phyloP scores from a whole-genome alignment of 1,284 basidiomycete species.

The Sporisorium scitamineum region DNA sequence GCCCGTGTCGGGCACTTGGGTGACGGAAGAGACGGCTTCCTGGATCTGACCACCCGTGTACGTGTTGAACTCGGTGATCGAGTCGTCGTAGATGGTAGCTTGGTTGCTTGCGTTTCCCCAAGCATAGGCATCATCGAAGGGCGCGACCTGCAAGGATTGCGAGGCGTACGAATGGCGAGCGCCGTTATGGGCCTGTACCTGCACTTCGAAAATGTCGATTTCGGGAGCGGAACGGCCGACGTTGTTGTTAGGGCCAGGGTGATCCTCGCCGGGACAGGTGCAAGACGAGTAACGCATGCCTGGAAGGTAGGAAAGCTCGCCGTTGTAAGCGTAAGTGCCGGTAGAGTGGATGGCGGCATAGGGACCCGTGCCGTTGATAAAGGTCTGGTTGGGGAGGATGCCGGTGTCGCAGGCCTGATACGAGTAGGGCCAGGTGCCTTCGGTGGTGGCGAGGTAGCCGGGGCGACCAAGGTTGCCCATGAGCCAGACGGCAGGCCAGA shows the following conservation, averaged over 20 bases:
- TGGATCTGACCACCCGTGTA: constrained; percentile 67
- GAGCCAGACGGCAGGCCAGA: constrained; percentile 71
- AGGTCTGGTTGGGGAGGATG: constrained; percentile 63
- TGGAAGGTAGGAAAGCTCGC: constrained; percentile 52
- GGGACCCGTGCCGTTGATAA: constrained; percentile 54
- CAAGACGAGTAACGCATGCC: constrained; percentile 66
- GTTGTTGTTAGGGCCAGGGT: constrained; percentile 62
- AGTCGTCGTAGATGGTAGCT: constrained; percentile 56
- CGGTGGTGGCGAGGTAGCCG: constrained; percentile 66
- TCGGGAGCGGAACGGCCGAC: constrained; percentile 67
- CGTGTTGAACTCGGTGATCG: constrained; percentile 57
- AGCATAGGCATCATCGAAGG: constrained; percentile 63
- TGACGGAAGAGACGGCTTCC: constrained; percentile 66
- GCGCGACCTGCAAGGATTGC: constrained; percentile 68
- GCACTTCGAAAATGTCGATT: constrained; percentile 69
- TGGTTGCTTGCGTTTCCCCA: constrained; percentile 52
- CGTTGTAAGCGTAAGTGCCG: constrained; percentile 59
- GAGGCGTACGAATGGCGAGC: constrained; percentile 57
- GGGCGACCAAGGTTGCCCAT: constrained; percentile 67
- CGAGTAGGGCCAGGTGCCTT: constrained; percentile 70
- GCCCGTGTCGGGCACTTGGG: constrained; percentile 56
- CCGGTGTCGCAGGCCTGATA: constrained; percentile 69
- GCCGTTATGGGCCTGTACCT: constrained; percentile 72
- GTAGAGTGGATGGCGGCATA: constrained; percentile 37
- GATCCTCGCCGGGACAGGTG: constrained; percentile 63